Evolutionary conservation across 108 stramenopile genomes (phyloP).

Genomic region (Discostella stelligeroides): DNA sequence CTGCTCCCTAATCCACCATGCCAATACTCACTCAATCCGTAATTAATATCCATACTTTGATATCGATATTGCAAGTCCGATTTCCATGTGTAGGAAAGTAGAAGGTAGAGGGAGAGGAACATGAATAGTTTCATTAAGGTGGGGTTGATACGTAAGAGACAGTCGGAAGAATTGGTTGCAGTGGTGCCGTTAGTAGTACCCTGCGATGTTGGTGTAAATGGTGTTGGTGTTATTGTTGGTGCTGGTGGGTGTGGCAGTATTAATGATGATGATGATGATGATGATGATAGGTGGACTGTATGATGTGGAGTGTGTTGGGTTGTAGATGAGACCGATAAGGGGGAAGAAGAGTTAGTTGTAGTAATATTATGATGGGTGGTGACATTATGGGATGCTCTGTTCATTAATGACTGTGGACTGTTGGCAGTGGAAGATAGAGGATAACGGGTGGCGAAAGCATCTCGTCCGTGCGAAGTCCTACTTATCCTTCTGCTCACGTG

Average conservation of each 20-base stretch:
- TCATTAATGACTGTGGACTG: not conserved
- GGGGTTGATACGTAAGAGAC: slow-evolving; percentile 18
- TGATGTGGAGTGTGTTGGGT: not conserved
- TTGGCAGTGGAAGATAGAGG: not conserved
- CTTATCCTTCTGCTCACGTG: not conserved
- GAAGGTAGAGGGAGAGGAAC: slow-evolving; percentile 34
- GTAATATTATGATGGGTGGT: too few species aligned
- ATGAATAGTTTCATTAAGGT: slow-evolving; percentile 23
- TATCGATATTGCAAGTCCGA: slow-evolving; percentile 27
- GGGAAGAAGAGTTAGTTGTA: not conserved
- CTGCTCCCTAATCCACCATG: slow-evolving; percentile 18
- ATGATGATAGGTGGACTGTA: not conserved
- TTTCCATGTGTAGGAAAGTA: slow-evolving; percentile 41
- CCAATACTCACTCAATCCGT: slow-evolving; percentile 43
- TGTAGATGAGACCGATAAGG: not conserved
- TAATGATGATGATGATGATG: not conserved
- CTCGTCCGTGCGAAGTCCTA: not conserved
- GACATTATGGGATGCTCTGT: too few species aligned
- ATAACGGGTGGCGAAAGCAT: not conserved
- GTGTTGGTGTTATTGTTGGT: not conserved
- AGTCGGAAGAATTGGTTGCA: not conserved
- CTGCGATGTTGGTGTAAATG: not conserved
- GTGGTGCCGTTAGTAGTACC: not conserved
- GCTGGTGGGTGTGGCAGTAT: not conserved
- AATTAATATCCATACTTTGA: slow-evolving; percentile 33